phyloP scores from a whole-genome alignment of 495 filamentous ascomycete genomes.

The Penicillium parvum region DNA sequence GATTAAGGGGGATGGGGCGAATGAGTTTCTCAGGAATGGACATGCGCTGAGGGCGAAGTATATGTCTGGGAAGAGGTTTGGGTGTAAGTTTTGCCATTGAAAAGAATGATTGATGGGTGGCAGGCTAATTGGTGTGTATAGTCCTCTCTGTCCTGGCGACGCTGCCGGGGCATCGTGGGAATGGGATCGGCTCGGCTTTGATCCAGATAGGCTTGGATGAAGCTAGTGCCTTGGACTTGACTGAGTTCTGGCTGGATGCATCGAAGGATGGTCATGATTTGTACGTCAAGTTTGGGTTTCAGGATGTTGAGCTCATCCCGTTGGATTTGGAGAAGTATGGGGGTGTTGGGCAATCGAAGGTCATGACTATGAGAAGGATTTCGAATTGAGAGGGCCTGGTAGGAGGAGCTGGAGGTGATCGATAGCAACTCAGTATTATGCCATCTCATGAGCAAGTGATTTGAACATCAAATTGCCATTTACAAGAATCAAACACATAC shows the following conservation, averaged over 20 bases:
- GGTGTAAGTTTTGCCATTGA: conserved; percentile 6
- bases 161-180: conserved; percentile 4
- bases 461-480: too few relatives aligned
- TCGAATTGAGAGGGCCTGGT: conserved; percentile 1
- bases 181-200: conserved; percentile 7
- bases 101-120: neutral
- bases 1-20: neutral
- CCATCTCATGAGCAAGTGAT: too few relatives aligned
- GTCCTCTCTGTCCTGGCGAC: conserved; percentile 13
- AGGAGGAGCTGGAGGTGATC: too few relatives aligned
- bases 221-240: neutral
- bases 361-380: conserved; percentile 8
- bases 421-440: too few relatives aligned
- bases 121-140: neutral
- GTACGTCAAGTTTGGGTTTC: conserved; percentile 11
- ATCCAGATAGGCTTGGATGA: conserved; percentile 5
- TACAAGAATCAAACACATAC: too few relatives aligned
- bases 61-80: conserved; percentile 8
- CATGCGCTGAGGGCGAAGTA: conserved; percentile 2
- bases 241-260: conserved; percentile 9
- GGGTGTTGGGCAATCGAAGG: neutral
- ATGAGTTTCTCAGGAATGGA: neutral
- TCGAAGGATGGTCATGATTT: conserved; percentile 10
- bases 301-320: conserved; percentile 3
- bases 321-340: conserved; percentile 8